phyloP scores from a whole-genome alignment of 1,284 basidiomycete genomes.

The Peniophora sp. region DNA sequence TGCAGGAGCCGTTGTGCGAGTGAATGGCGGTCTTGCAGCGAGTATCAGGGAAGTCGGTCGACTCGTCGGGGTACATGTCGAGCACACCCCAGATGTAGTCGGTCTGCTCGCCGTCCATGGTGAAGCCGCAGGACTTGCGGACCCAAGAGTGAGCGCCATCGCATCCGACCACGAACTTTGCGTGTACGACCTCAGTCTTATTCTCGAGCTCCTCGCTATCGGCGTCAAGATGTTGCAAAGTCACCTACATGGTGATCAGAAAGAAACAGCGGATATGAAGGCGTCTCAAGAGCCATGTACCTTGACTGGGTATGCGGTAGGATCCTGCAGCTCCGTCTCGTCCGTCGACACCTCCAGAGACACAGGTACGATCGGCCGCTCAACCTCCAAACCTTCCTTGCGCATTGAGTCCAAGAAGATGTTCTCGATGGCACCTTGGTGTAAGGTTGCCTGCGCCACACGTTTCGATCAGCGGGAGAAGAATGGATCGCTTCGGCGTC shows the following conservation, averaged over 20 bases:
- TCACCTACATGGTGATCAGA: conserved; percentile 20
- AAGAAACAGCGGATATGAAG: background rate
- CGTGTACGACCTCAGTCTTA: conserved; percentile 36
- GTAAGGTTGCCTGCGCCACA: conserved; percentile 47
- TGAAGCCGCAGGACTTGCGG: conserved; percentile 56
- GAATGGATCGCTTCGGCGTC: background rate
- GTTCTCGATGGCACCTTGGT: conserved; percentile 68
- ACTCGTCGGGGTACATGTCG: conserved; percentile 46
- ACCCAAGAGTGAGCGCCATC: conserved; percentile 82
- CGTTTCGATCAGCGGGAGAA: background rate
- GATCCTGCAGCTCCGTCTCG: conserved; percentile 30
- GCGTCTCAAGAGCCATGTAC: conserved; percentile 24
- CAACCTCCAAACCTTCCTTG: conserved; percentile 43
- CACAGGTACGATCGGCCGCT: conserved; percentile 47
- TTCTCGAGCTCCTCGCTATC: conserved; percentile 15
- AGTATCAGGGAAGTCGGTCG: conserved; percentile 78
- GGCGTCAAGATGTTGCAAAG: conserved; percentile 22
- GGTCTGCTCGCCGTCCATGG: conserved; percentile 75
- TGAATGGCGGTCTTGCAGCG: conserved; percentile 61
- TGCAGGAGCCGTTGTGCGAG: conserved; percentile 43
- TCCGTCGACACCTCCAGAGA: conserved; percentile 44
- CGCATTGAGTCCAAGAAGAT: conserved; percentile 62
- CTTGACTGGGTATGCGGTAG: conserved; percentile 45
- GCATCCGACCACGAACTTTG: conserved; percentile 48
- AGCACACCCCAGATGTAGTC: conserved; percentile 78